Evolutionary conservation across 768 basidiomycete genomes (phyloP).

Genomic region (Hydnum rufescens): DNA sequence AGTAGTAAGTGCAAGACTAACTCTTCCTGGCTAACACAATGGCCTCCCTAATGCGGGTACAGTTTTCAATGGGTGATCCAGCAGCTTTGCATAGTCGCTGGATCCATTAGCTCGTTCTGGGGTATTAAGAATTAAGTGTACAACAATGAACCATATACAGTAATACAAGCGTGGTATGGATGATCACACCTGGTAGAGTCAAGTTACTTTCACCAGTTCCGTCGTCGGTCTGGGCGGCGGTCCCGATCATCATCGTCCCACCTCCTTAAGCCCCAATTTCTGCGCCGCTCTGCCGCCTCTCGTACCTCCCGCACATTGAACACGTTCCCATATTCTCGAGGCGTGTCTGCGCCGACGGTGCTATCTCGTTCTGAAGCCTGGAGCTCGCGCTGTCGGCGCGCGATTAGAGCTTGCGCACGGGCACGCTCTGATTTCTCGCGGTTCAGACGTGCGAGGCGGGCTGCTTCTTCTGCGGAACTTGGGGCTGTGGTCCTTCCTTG

Average conservation of each 20-base stretch:
- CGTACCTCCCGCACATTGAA: slow-evolving; percentile 6
- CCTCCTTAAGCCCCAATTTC: not conserved
- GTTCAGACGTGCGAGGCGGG: slow-evolving; percentile 1
- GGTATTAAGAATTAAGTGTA: too few species aligned
- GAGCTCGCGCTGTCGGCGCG: not conserved
- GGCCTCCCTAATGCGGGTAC: too few species aligned
- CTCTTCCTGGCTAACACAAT: too few species aligned
- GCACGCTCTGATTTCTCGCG: slow-evolving; percentile 6
- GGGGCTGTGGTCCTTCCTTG: not conserved
- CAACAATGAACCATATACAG: too few species aligned
- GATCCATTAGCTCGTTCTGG: too few species aligned
- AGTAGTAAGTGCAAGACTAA: too few species aligned
- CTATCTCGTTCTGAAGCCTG: not conserved
- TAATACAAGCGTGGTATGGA: not conserved
- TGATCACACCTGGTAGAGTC: not conserved
- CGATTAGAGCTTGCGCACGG: slow-evolving; percentile 7
- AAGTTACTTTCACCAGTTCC: not conserved
- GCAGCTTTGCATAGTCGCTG: too few species aligned
- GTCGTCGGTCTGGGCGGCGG: not conserved
- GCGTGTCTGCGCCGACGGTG: slow-evolving; percentile 4
- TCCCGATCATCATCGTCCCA: not conserved
- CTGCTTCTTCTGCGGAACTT: slow-evolving; percentile 1
- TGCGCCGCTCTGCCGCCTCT: slow-evolving; percentile 4
- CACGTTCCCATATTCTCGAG: slow-evolving; percentile 5
- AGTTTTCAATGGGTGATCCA: too few species aligned